Percentiles rank a stretch among this genome's conserved stretches.
Evolutionary conservation across 495 filamentous ascomycete species (phyloP).

Genomic region (Cetradonia linearis): DNA sequence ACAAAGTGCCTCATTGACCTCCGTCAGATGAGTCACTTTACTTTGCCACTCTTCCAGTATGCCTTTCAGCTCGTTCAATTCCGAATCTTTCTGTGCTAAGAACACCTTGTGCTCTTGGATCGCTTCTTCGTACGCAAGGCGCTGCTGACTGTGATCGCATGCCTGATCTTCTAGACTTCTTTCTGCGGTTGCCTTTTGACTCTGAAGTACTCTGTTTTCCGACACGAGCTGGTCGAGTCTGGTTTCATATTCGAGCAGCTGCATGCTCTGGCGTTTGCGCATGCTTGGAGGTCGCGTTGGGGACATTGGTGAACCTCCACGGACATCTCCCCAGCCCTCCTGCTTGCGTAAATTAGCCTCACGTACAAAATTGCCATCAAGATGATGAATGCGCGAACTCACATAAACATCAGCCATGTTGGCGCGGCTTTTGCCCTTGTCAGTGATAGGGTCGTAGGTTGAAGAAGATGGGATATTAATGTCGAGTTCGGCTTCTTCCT

Average conservation of each 20-base stretch:
- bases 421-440: constrained; percentile 75
- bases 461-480: constrained; percentile 47
- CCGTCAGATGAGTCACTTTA: constrained; percentile 62
- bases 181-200: constrained; percentile 61
- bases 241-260: constrained; percentile 73
- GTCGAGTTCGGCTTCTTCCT: constrained; percentile 29
- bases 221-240: constrained; percentile 68
- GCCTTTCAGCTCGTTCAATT: constrained; percentile 68
- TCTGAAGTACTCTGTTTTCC: constrained; percentile 68
- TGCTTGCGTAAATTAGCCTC: constrained; percentile 30
- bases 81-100: constrained; percentile 53
- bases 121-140: constrained; percentile 43
- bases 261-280: constrained; percentile 91
- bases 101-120: constrained; percentile 46
- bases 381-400: constrained; percentile 38
- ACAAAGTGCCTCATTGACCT: constrained; percentile 62
- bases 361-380: constrained; percentile 18
- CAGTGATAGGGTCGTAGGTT: constrained; percentile 64
- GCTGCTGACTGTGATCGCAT: constrained; percentile 47
- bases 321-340: constrained; percentile 93
- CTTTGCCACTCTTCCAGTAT: constrained; percentile 68
- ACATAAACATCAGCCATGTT: constrained; percentile 93
- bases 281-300: constrained; percentile 93
- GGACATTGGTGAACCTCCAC: constrained; percentile 74
- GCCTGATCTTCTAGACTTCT: constrained; percentile 38